These are phyloP conservation scores for Strigomonas galati DNA, from an alignment of 208 protist genomes.

Conservation along the genomic window DNA sequence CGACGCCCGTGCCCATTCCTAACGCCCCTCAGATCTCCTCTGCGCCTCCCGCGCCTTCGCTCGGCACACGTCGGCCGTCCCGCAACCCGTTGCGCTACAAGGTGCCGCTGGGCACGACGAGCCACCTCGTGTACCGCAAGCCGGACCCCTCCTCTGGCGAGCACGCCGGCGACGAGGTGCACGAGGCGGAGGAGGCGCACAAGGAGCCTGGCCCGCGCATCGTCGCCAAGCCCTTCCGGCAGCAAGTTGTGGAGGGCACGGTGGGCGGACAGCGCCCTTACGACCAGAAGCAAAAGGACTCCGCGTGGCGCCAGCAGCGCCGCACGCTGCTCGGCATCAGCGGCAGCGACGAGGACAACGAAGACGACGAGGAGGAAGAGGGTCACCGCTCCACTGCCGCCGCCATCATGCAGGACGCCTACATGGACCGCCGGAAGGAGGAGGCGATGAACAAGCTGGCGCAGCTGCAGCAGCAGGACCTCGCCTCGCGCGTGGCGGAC, in stretches of 20 bases:
- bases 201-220: background rate
- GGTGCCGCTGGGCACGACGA: background rate
- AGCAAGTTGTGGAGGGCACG: conserved; percentile 9
- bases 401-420: conserved; percentile 40
- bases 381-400: conserved; percentile 11
- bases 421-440: conserved; percentile 37
- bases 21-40: background rate
- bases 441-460: conserved; percentile 34
- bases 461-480: conserved; percentile 16
- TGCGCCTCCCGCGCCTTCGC: background rate
- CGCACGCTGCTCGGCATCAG: background rate
- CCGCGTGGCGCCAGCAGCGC: background rate
- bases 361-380: conserved; percentile 11
- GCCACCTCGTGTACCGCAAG: conserved; percentile 3
- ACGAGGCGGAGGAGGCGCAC: background rate
- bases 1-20: background rate
- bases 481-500: background rate
- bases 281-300: background rate
- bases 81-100: conserved; percentile 2
- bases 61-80: background rate
- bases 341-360: conserved; percentile 10
- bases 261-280: background rate
- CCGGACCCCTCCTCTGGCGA: background rate
- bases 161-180: background rate
- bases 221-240: conserved; percentile 12